A percentile compares a stretch with the other conserved stretches of the same genome.
Evolutionary conservation across 768 basidiomycete genomes (phyloP).

Genomic region (Crassisporium funariophilum): DNA sequence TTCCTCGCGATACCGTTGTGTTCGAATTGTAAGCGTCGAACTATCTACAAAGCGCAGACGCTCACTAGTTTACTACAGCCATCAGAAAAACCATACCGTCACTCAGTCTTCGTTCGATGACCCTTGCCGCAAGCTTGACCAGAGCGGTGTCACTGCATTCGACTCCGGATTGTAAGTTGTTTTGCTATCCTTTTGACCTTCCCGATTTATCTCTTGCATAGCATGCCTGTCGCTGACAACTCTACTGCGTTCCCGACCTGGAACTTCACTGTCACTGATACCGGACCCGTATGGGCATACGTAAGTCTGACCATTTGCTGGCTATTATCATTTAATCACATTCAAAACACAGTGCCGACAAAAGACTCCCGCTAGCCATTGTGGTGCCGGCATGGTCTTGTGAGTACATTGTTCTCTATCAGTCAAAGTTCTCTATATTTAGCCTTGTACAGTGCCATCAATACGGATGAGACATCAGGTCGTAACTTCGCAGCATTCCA

Average conservation of each 20-base stretch:
- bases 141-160: slow-evolving; percentile 45
- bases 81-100: slow-evolving; percentile 68
- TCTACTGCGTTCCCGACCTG: slow-evolving; percentile 54
- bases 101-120: slow-evolving; percentile 63
- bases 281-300: slow-evolving; percentile 60
- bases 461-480: slow-evolving; percentile 50
- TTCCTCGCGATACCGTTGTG: slow-evolving; percentile 53
- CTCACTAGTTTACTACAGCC: slow-evolving; percentile 36
- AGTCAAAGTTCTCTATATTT: not conserved
- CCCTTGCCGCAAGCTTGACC: slow-evolving; percentile 52
- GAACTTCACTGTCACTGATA: slow-evolving; percentile 60
- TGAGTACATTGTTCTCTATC: slow-evolving; percentile 25
- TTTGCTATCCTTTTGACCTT: not conserved
- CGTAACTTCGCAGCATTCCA: slow-evolving; percentile 62
- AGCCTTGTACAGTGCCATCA: slow-evolving; percentile 45
- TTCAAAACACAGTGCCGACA: slow-evolving; percentile 40
- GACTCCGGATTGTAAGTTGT: slow-evolving; percentile 58
- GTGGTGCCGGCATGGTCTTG: slow-evolving; percentile 59
- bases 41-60: too few relatives aligned
- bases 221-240: slow-evolving; percentile 43
- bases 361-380: slow-evolving; percentile 40
- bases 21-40: slow-evolving; percentile 57
- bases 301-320: slow-evolving; percentile 27
- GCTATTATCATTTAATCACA: not conserved
- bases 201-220: slow-evolving; percentile 9